Evolutionary conservation across 768 basidiomycete species (phyloP), one percentile per base, ranked within the genome.

Genomic region (Kwoniella heveanensis): DNA sequence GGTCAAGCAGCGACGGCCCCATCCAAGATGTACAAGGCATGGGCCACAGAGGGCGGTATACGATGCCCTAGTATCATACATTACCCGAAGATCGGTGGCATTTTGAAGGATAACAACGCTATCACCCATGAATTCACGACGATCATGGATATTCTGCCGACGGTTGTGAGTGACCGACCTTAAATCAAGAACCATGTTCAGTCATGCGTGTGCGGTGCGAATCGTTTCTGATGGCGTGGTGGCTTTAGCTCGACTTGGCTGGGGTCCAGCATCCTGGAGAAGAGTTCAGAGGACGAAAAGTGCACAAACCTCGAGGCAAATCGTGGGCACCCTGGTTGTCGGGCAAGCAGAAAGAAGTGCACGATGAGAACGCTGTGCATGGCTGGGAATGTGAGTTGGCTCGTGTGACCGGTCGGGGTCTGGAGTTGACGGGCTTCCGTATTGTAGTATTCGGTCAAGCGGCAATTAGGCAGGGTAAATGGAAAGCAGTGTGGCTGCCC

Each of bases 1-100:
- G 72, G 67, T 30, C 77, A 79, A 67, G 76, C 77, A 4, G 63
- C 72, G 9, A 79, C 77, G 1, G 76, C 77, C 19, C 76, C 76
- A 1, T 66, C 63, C 9, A 54, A 67, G 24, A 65, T 77, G 72
- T 76, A 73, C 62, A 77, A 77, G 22, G 19, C 26, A 1, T 62
- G 37, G 48, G 49, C 52, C 8, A 62, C 60, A 8, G 60, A 62
- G 46, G 70, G 74, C 66, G 52, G 77, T 12, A 72, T 76, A 30
- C 63, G 71, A 49, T 67, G 64, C 54, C 76, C 77, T 6, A 65
- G 60, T 30, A 72, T 77, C 57, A 65, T 79, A 2, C 57, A 65
- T 7, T 71, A 65, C 44, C 77, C 77, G 2, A 12, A 47, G 8
- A 60, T 68, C 26, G 27, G 55, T 12, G 49, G 54, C 15, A 1